Base-by-base conservation (phyloP, 1,139 yeast genomes). In the Geotrichum phurueaensis region DNA sequence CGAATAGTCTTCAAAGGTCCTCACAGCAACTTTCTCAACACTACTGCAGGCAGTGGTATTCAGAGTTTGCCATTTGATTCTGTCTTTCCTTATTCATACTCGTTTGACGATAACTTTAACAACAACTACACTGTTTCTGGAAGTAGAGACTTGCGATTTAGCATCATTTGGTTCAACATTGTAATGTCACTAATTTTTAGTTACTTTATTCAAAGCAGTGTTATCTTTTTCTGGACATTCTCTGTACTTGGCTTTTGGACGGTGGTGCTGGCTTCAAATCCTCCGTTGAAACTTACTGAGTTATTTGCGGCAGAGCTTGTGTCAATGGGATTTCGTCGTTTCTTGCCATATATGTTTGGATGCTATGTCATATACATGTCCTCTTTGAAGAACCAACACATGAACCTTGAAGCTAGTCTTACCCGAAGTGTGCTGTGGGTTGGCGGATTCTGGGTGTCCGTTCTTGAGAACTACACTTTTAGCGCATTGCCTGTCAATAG, bases 401-500 rank as follows among this genome's bases (percentile, higher is more conserved):
- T 59, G 1, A 67, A 65, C 18, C 63, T 69, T 59, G 63, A 65
- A 25, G 77, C 76, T 15, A 68, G 71, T 45, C 63, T 90, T 23
- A 79, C 84, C 57, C 81, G 89, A 60, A 68, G 84, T 0, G 51
- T 86, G 0, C 70, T 86, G 51, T 92, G 96, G 94, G 87, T 87
- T 65, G 87, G 92, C 0, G 78, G 86, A 5, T 87, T 88, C 69
- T 90, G 96, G 96, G 68, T 89, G 1, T 97, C 97, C 0, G 80
- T 89, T 51, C 78, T 91, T 68, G 92, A 92, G 70, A 91, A 91
- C 72, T 81, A 89, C 68, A 90, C 96, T 0, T 91, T 92, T 74
- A 97, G 90, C 68, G 76, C 92, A 64, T 75, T 94, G 22, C 97
- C 97, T 0, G 85, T 92, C 13, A 98, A 94, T 70, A 77, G 99